Conservation (phyloP, 495 filamentous ascomycete species). For the Neurospora sp. region DNA sequence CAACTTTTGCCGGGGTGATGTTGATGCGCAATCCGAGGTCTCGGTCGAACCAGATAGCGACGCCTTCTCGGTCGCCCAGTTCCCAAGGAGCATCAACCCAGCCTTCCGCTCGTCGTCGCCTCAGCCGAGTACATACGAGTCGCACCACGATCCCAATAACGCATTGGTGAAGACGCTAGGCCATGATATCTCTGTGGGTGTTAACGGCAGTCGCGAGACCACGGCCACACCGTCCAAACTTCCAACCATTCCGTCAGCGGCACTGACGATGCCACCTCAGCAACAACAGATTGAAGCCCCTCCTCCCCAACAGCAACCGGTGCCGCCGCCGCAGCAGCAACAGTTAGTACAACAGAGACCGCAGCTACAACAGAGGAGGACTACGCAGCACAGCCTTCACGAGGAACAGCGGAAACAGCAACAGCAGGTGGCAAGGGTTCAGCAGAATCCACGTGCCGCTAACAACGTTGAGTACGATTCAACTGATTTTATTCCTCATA, state of each 20-base stretch:
- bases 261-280: not conserved
- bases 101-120: constrained; percentile 88
- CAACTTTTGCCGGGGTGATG: constrained; percentile 92
- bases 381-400: not conserved
- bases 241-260: constrained; percentile 7
- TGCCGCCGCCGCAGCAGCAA: constrained; percentile 8
- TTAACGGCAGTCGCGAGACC: constrained; percentile 35
- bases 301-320: not conserved
- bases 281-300: not conserved
- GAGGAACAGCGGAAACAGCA: constrained; percentile 1
- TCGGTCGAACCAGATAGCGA: constrained; percentile 56
- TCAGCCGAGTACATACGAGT: constrained; percentile 69
- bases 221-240: constrained; percentile 45
- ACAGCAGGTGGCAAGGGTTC: constrained; percentile 9
- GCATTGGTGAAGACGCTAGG: constrained; percentile 54
- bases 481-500: constrained; percentile 72
- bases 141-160: constrained; percentile 74
- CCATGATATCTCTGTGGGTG: constrained; percentile 23
- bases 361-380: not conserved
- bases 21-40: constrained; percentile 69
- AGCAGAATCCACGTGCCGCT: not conserved
- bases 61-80: constrained; percentile 86
- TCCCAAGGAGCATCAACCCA: constrained; percentile 89
- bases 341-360: constrained; percentile 7
- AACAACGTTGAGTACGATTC: constrained; percentile 37